Evolutionary conservation across 2,329 filamentous ascomycete species (phyloP), one percentile per base, ranked within the genome.

Genomic region (Pyricularia pennisetigena): DNA sequence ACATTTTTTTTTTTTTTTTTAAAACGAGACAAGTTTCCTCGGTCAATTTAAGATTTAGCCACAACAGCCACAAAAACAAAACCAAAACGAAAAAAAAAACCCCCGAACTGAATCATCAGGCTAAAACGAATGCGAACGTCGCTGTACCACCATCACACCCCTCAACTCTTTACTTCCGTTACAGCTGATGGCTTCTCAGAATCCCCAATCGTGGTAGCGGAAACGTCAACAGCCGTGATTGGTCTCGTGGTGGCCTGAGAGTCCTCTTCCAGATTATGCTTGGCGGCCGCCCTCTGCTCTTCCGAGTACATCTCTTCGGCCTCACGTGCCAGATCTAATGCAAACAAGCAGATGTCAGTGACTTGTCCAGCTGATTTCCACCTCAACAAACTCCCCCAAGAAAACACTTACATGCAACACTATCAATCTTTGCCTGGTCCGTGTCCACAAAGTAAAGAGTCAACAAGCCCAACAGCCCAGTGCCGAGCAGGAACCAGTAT

Each of bases 281-380:
- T 86, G 30, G 86, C 83, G 49, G 82, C 80, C 23, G 85, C 83
- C 70, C 92, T 88, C 71, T 90, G 86, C 16, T 80, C 81, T 68
- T 86, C 81, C 2, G 87, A 88, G 69, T 87, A 85, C 29, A 86
- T 79, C 73, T 89, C 83, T 69, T 92, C 88, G 3, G 88, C 86
- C 72, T 89, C 71, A 9, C 71, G 69, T 68, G 70, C 71, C 5
- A 72, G 67, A 28, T 72, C 65, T 66, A 16, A n/a, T 30, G 28
- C 10, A 10, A 32, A 20, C 2, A 29, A 64, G n/a, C n/a, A n/a
- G n/a, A 64, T 4, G 26, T 32, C 5, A 66, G 30, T 28, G 24
- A 26, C 24, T 29, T 10, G 10, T 14, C 20, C 8, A 54, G 41
- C 41, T 20, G 6, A n/a, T 54, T 54, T n/a, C 41, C 20, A n/a